A percentile compares a stretch with the other conserved stretches of the same genome.
phyloP scores from a whole-genome alignment of 75 land plant genomes.

The Gnetum montanum region DNA sequence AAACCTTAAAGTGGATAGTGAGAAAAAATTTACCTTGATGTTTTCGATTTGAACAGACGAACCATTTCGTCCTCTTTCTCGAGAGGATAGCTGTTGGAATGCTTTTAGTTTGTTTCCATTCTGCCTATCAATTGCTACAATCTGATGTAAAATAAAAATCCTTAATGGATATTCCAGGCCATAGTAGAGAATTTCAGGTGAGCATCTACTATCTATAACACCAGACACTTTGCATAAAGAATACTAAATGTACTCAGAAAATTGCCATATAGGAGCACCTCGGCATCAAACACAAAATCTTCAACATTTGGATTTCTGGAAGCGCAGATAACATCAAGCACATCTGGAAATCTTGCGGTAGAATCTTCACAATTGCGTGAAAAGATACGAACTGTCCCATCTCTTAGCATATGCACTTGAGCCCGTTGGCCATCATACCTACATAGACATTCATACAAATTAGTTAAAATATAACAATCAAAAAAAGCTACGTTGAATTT shows the following conservation, averaged over 20 bases:
- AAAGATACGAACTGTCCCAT: slow-evolving; percentile 71
- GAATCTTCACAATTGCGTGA: slow-evolving; percentile 92
- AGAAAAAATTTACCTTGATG: slow-evolving; percentile 85
- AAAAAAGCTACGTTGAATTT: too few species aligned
- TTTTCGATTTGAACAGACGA: slow-evolving; percentile 31
- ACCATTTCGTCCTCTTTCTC: slow-evolving; percentile 80
- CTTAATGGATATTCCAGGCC: too few species aligned
- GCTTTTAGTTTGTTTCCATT: slow-evolving; percentile 64
- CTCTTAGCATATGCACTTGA: slow-evolving; percentile 69
- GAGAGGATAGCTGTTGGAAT: slow-evolving; percentile 80
- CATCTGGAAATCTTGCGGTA: slow-evolving; percentile 87
- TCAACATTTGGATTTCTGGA: slow-evolving; percentile 23
- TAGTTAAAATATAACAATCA: too few species aligned
- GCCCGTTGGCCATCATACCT: slow-evolving; percentile 99
- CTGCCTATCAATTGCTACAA: slow-evolving; percentile 82
- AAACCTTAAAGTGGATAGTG: too few species aligned
- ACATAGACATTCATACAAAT: too few species aligned
- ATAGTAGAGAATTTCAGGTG: too few species aligned
- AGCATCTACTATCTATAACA: too few species aligned
- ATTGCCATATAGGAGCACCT: too few species aligned
- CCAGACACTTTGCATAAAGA: too few species aligned
- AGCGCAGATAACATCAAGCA: slow-evolving; percentile 50
- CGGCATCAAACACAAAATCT: slow-evolving; percentile 88
- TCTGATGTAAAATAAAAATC: slow-evolving; percentile 31
- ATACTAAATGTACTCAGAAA: too few species aligned